These are phyloP conservation scores for Laetiporus sulphureus DNA, from an alignment of 1,284 basidiomycete genomes.

Conservation along the genomic window DNA sequence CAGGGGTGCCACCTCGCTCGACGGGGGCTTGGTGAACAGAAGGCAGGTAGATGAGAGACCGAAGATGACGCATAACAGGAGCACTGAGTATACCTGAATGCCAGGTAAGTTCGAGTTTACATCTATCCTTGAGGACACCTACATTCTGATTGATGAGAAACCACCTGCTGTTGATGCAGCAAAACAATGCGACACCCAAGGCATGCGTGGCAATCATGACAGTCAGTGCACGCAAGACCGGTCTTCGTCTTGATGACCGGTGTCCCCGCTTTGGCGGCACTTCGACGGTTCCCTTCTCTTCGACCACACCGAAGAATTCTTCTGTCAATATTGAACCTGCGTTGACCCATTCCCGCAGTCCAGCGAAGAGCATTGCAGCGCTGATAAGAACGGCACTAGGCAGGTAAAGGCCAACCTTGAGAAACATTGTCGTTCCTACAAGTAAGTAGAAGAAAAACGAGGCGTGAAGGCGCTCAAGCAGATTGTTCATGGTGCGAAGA, in stretches of 20 bases:
- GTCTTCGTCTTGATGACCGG: slow-evolving; percentile 35
- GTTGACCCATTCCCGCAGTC: slow-evolving; percentile 66
- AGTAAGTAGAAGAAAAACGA: slow-evolving; percentile 95
- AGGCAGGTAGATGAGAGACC: slow-evolving; percentile 14
- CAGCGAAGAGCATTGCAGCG: slow-evolving; percentile 76
- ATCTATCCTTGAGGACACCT: slow-evolving; percentile 9
- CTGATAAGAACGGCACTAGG: slow-evolving; percentile 81
- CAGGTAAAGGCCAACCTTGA: slow-evolving; percentile 86
- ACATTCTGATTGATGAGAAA: slow-evolving; percentile 36
- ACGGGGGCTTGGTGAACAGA: slow-evolving; percentile 13
- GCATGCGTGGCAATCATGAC: slow-evolving; percentile 51
- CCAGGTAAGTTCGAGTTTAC: background rate
- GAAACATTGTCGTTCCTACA: slow-evolving; percentile 67
- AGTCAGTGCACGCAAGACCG: slow-evolving; percentile 44
- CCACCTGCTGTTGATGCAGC: slow-evolving; percentile 34
- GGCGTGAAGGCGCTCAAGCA: slow-evolving; percentile 89
- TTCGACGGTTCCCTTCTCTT: slow-evolving; percentile 16
- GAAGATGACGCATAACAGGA: background rate
- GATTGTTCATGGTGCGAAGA: slow-evolving; percentile 84
- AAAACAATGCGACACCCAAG: slow-evolving; percentile 44
- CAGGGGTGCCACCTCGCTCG: slow-evolving; percentile 29
- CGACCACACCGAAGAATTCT: slow-evolving; percentile 19
- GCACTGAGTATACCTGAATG: background rate
- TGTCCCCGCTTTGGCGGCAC: slow-evolving; percentile 4
- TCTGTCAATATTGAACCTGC: slow-evolving; percentile 44